phyloP scores from a whole-genome alignment of 2,329 filamentous ascomycete species.

The Fonsecaea nubica region DNA sequence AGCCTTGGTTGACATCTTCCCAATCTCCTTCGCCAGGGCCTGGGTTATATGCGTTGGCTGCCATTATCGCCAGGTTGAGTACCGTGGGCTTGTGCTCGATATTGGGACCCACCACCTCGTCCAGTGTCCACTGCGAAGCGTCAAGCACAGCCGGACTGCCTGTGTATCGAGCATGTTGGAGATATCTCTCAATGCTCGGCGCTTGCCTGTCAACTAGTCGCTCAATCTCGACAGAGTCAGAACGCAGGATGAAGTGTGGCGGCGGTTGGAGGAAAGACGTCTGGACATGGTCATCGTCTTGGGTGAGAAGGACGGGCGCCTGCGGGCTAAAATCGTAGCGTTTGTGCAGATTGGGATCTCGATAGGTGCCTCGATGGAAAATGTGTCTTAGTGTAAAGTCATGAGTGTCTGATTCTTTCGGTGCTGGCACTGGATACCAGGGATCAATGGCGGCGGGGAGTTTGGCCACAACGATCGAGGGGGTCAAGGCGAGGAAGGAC shows the following conservation, averaged over 20 bases:
- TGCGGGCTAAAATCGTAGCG: constrained; percentile 63
- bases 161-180: constrained; percentile 72
- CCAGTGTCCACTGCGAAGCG: constrained; percentile 79
- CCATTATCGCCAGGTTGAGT: constrained; percentile 83
- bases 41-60: constrained; percentile 85
- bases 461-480: constrained; percentile 25
- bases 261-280: constrained; percentile 57
- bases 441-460: constrained; percentile 35
- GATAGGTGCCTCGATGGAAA: constrained; percentile 86
- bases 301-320: constrained; percentile 60
- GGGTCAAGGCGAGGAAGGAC: constrained; percentile 68
- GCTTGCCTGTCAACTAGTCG: constrained; percentile 79
- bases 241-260: constrained; percentile 66
- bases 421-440: constrained; percentile 34
- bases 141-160: constrained; percentile 73
- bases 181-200: constrained; percentile 76
- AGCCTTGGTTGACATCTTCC: constrained; percentile 78
- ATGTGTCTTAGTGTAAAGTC: constrained; percentile 76
- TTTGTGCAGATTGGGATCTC: constrained; percentile 77
- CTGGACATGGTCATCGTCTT: constrained; percentile 62
- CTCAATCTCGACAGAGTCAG: constrained; percentile 73
- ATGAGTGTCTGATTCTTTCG: constrained; percentile 31
- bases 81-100: constrained; percentile 85
- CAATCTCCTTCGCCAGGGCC: constrained; percentile 76
- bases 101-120: constrained; percentile 79